Evolutionary conservation across 2,329 filamentous ascomycete species (phyloP), one percentile per base, ranked within the genome.

Genomic region (Colletotrichum sidae): DNA sequence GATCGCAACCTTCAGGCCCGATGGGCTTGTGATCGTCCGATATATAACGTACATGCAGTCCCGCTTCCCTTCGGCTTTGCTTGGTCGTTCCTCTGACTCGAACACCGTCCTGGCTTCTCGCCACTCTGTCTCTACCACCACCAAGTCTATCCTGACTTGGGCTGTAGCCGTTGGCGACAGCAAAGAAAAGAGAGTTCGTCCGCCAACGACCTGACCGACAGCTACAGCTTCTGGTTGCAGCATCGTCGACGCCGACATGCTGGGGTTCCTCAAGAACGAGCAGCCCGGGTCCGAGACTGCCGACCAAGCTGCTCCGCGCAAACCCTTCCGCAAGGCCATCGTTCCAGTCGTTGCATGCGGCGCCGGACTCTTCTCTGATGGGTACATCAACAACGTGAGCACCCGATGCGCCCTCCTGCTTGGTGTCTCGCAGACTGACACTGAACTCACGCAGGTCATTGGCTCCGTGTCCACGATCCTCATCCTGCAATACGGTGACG

Each of bases 321-420:
- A 59, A 34, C 60, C 54, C 35, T 67, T 67, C 44, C 60, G 60
- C 4, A 15, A 57, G 38, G 65, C 65, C 25, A 65, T 68, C 11
- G 25, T 86, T 84, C 93, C 94, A 12, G 91, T 93, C 1, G 90
- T 97, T 70, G 94, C 94, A 47, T 97, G 93, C 73, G 94, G 94
- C 69, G 92, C 94, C 55, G 94, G 94, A 72, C 84, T 97, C 2
- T 97, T 97, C 78, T 94, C 91, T 33, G 94, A 97, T 77, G 94
- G 94, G 13, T 97, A 97, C 77, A 87, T 97, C 74, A 96, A 97
- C 79, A 93, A 92, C 73, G 92, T 93, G 79, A 71, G 80, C 17
- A 50, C 49, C 58, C 6, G 38, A 35, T 11, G 13, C 12, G 2
- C 41, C 15, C 15, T 25, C 3, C 1, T 1, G 9, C 4, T 54